phyloP scores from a whole-genome alignment of 164 flowering plant species.

The Liriodendron chinense region DNA sequence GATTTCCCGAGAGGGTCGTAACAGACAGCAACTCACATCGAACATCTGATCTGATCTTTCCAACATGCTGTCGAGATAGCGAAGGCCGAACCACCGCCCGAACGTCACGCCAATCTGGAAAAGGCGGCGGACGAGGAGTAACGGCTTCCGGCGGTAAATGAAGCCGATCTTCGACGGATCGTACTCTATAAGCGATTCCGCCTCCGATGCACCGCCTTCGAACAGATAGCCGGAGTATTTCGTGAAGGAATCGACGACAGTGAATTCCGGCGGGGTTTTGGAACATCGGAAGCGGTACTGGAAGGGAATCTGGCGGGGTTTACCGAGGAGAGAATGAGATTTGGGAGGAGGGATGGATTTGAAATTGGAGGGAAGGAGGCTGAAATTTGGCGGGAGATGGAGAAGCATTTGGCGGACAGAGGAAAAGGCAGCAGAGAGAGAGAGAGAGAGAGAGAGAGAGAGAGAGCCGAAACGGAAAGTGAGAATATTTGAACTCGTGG shows the following conservation, averaged over 20 bases:
- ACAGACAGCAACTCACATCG: slow-evolving; percentile 37
- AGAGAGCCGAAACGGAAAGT: background rate
- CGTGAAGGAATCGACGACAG: slow-evolving; percentile 67
- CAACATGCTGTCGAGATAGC: slow-evolving; percentile 49
- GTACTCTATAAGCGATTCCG: slow-evolving; percentile 52
- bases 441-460: too few species aligned
- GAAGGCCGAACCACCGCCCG: slow-evolving; percentile 69
- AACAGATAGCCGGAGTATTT: slow-evolving; percentile 83
- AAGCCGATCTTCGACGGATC: slow-evolving; percentile 42
- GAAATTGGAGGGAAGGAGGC: slow-evolving; percentile 21
- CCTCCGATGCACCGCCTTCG: slow-evolving; percentile 46
- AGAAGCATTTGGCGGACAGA: background rate
- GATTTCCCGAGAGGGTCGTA: too few species aligned
- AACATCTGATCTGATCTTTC: slow-evolving; percentile 73
- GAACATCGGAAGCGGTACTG: slow-evolving; percentile 6
- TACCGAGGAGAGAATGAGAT: background rate
- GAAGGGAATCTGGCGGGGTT: background rate
- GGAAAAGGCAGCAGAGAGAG: background rate
- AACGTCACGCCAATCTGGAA: slow-evolving; percentile 58
- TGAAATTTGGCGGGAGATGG: slow-evolving; percentile 18
- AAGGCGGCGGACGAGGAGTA: slow-evolving; percentile 61
- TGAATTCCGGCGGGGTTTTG: background rate
- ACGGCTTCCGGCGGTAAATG: slow-evolving; percentile 58
- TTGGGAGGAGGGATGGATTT: slow-evolving; percentile 5
- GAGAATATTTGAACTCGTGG: too few species aligned